Evolutionary conservation across 192 early-diverging fungal genomes (phyloP).

Genomic region (Podila horticola): DNA sequence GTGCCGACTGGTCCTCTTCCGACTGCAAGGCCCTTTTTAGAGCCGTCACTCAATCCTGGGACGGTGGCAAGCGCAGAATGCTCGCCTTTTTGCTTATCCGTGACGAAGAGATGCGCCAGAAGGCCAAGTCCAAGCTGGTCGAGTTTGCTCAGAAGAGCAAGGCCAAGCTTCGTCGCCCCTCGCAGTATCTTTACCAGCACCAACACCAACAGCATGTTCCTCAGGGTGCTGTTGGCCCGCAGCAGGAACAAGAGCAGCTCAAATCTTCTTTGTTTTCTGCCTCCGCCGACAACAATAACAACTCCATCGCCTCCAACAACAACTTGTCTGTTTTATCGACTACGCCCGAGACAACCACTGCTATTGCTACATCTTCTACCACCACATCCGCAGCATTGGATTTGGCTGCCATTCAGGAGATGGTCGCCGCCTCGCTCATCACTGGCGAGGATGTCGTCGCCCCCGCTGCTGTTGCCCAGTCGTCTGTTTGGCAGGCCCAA

Average conservation of each 20-base stretch:
- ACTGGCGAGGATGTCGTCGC: conserved; percentile 11
- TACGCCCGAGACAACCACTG: background rate
- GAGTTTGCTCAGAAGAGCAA: conserved; percentile 41
- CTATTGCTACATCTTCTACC: background rate
- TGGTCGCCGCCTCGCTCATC: conserved; percentile 32
- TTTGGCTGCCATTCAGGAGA: conserved; percentile 15
- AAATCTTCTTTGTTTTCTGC: background rate
- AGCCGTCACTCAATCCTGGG: conserved; percentile 47
- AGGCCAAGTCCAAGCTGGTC: conserved; percentile 43
- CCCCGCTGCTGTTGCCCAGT: background rate
- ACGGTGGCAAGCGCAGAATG: conserved; percentile 41
- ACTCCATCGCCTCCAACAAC: conserved; percentile 20
- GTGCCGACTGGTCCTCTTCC: conserved; percentile 39
- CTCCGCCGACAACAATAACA: background rate
- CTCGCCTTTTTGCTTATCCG: conserved; percentile 45
- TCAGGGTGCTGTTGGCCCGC: background rate
- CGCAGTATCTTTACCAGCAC: conserved; percentile 22
- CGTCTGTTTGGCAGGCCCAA: no score
- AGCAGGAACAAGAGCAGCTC: conserved; percentile 4
- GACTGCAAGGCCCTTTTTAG: conserved; percentile 50
- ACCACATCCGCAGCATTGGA: background rate
- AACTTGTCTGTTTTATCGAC: background rate
- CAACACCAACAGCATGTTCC: background rate
- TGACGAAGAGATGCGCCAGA: conserved; percentile 51
- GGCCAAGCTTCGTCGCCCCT: conserved; percentile 6